phyloP scores from a whole-genome alignment of 106 monocot species.

The Allium cepa region DNA sequence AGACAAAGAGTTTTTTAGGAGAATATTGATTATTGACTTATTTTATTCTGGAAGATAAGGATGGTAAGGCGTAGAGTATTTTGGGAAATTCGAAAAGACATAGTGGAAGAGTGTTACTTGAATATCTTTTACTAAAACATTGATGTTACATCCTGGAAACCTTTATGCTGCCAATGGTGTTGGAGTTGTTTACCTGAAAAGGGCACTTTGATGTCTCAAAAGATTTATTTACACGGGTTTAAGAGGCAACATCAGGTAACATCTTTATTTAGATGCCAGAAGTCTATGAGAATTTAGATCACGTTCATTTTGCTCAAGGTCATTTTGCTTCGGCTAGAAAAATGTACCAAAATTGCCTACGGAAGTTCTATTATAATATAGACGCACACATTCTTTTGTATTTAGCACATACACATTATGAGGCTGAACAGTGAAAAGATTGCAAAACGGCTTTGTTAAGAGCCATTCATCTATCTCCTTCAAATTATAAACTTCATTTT shows the following conservation, averaged over 20 bases:
- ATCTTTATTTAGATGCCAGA: conserved; percentile 98
- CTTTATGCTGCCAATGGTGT: conserved; percentile 98
- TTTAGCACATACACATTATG: conserved; percentile 85
- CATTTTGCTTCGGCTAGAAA: conserved; percentile 77
- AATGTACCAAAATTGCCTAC: conserved; percentile 98
- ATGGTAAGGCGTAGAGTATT: no score
- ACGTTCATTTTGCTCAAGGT: conserved; percentile 27
- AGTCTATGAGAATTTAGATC: conserved; percentile 94
- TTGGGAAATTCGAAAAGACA: no score
- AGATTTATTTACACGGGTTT: conserved; percentile 94
- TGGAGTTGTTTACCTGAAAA: conserved; percentile 90
- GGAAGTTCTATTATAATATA: conserved; percentile 88
- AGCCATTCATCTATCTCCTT: conserved; percentile 43
- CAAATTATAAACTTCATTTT: no score
- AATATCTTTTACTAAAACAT: no score
- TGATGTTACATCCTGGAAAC: conserved; percentile 37
- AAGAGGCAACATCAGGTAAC: conserved; percentile 95
- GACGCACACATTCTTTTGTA: conserved; percentile 80
- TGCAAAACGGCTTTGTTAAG: conserved; percentile 88
- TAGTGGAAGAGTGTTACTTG: conserved; percentile 1
- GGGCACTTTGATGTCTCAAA: conserved; percentile 93
- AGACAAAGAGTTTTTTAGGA: no score
- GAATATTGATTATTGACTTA: no score
- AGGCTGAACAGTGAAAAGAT: conserved; percentile 98
- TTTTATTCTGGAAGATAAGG: no score